Base-by-base conservation (phyloP, 352 stramenopile species). In the Discostella stelligera region DNA sequence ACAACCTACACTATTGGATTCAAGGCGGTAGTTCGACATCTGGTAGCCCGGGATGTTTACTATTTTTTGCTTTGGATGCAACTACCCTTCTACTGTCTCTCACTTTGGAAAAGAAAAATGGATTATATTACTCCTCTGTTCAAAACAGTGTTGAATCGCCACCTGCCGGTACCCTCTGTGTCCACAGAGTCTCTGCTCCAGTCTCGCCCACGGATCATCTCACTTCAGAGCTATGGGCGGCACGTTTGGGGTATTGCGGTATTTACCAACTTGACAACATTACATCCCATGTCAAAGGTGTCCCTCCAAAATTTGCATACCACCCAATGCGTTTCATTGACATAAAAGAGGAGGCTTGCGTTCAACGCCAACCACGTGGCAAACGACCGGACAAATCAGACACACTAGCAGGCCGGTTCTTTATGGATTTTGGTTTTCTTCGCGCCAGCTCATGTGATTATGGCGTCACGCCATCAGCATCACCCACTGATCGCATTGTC, bases 361-460 rank as follows among this genome's bases (percentile, higher is more conserved):
- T 27, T 1, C n/a, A 55, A 20, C 48, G 27, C 2, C 27, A 32
- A 5, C 27, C 27, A 32, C 27, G 27, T 23, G 14, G 18, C 50
- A 14, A 21, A 55, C 46, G 21, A 23, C 3, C 46, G 46, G 6
- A 53, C n/a, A 11, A 14, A 53, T 10, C 49, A 10, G 16, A 55
- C 49, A 18, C 49, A 55, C 3, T 3, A 53, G 46, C 3, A 8
- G 18, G 8, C 6, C 14, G 16, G 21, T 11, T 23, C n/a, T 20
- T 1, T 55, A 23, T 49, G 18, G 56, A 65, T 48, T 65, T 65
- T 49, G 56, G 13, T 0, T 65, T 65, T 21, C n/a, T 65, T 2
- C 27, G 32, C 2, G 23, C 56, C 14, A 30, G 11, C 1, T 48
- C 56, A 2, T 10, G 14, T 3, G 30, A 65, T 21, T 65, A 58